Conservation (phyloP, 2,329 filamentous ascomycete genomes). For the Cadophora malorum region DNA sequence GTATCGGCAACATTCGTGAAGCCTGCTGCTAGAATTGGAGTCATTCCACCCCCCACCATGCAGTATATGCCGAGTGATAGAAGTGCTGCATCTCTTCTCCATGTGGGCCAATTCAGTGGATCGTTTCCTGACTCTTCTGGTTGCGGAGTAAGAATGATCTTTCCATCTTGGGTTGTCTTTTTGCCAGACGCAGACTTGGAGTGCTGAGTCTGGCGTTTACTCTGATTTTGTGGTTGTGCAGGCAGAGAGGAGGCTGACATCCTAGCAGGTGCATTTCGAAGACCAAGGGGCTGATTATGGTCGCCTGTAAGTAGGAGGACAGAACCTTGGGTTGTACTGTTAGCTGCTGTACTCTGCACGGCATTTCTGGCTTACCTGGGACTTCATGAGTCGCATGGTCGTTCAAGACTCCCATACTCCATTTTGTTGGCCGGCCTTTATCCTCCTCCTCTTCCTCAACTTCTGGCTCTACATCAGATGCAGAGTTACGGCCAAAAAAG, state of each 20-base stretch:
- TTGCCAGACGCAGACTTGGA: conserved; percentile 49
- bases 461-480: conserved; percentile 25
- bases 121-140: conserved; percentile 91
- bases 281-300: conserved; percentile 64
- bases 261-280: conserved; percentile 62
- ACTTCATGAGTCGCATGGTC: conserved; percentile 84
- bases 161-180: conserved; percentile 82
- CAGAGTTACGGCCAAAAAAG: conserved; percentile 37
- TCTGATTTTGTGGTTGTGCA: conserved; percentile 27
- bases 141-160: conserved; percentile 88
- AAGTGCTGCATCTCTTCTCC: conserved; percentile 80
- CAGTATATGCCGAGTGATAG: conserved; percentile 89
- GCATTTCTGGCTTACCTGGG: conserved; percentile 64
- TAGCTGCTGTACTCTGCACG: neutral
- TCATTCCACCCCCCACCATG: conserved; percentile 92
- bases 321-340: conserved; percentile 53
- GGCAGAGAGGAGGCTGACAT: conserved; percentile 61
- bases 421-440: conserved; percentile 49
- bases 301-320: conserved; percentile 62
- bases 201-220: conserved; percentile 30
- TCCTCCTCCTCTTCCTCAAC: conserved; percentile 31
- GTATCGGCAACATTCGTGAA: conserved; percentile 79
- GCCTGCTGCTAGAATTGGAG: conserved; percentile 85
- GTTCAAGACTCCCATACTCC: conserved; percentile 75
- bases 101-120: conserved; percentile 87